Base-by-base conservation (phyloP, 345 rosid genomes). In the Gossypium rotundifolium region DNA sequence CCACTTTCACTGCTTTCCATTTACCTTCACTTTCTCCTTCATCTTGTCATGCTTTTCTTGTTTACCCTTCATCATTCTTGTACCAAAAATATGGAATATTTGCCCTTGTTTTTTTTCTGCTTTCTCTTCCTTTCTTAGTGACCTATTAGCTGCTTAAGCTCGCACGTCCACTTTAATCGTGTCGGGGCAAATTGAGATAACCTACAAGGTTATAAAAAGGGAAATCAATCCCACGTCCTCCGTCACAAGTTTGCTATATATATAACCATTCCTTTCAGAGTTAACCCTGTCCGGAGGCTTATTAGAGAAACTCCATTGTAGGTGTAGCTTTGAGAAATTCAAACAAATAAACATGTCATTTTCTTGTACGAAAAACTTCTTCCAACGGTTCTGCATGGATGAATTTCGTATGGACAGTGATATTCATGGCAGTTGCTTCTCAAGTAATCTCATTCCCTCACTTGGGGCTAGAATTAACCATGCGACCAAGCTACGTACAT, bases 381-480 rank as follows among this genome's bases (percentile, higher is more conserved):
- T 92, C 77, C 84, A 79, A 61, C 84, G 98, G 72, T 94, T 94
- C 84, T 94, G 91, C 51, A 77, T 78, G 0, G 98, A 91, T 13
- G 98, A 87, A 54, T 85, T 82, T 72, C 90, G 73, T 59, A 79
- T 73, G 79, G 81, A 82, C 16, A 83, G 84, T 57, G 71, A 77
- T 4, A 72, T 80, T 44, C 86, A 85, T 12, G 91, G 89, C 73
- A 82, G 86, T 81, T 86, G 88, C 87, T 90, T 92, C 81, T 90
- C 98, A 4, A 77, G 81, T 12, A 98, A 94, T 81, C 88, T 92
- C 65, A 82, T 94, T 33, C 98, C 98, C 60, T 91, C 98, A 16
- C 98, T 94, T 65, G 98, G 98, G 77, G 97, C 97, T 1, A 85
- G 88, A 79, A 91, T 92, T 53, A 91, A 94, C 87, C 95, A 84